phyloP scores from a whole-genome alignment of 768 basidiomycete genomes.

The Clitopilus hobsonii region DNA sequence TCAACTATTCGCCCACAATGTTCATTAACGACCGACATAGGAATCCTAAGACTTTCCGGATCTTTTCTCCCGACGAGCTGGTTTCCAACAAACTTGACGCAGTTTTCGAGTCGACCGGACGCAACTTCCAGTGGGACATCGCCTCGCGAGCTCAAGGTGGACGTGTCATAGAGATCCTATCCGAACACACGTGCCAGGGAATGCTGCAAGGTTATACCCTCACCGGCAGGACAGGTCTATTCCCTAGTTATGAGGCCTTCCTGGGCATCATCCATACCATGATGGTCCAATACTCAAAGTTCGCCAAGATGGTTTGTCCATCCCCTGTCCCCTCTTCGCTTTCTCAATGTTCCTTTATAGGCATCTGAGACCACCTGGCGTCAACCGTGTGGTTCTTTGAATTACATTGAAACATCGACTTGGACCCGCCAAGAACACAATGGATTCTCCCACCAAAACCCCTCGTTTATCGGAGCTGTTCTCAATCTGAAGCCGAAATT shows the following conservation, averaged over 20 bases:
- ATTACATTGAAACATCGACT: slow-evolving; percentile 86
- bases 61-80: slow-evolving; percentile 89
- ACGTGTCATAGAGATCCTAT: slow-evolving; percentile 83
- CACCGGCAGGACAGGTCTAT: slow-evolving; percentile 79
- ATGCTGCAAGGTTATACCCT: slow-evolving; percentile 93
- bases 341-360: slow-evolving; percentile 15
- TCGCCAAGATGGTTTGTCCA: slow-evolving; percentile 66
- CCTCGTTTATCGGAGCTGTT: slow-evolving; percentile 82
- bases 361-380: slow-evolving; percentile 69
- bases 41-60: slow-evolving; percentile 76
- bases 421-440: slow-evolving; percentile 87
- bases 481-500: slow-evolving; percentile 68
- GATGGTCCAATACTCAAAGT: slow-evolving; percentile 89
- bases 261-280: slow-evolving; percentile 86
- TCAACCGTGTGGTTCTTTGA: slow-evolving; percentile 63
- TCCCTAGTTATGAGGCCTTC: slow-evolving; percentile 92
- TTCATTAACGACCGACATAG: slow-evolving; percentile 22
- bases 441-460: slow-evolving; percentile 87
- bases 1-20: neutral
- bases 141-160: slow-evolving; percentile 66
- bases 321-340: neutral
- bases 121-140: slow-evolving; percentile 86
- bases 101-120: slow-evolving; percentile 59
- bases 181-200: slow-evolving; percentile 84
- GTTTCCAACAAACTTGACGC: slow-evolving; percentile 87